These are phyloP conservation scores for Alternaria sp. DNA, from an alignment of 2,329 filamentous ascomycete species.

Conservation along the genomic window DNA sequence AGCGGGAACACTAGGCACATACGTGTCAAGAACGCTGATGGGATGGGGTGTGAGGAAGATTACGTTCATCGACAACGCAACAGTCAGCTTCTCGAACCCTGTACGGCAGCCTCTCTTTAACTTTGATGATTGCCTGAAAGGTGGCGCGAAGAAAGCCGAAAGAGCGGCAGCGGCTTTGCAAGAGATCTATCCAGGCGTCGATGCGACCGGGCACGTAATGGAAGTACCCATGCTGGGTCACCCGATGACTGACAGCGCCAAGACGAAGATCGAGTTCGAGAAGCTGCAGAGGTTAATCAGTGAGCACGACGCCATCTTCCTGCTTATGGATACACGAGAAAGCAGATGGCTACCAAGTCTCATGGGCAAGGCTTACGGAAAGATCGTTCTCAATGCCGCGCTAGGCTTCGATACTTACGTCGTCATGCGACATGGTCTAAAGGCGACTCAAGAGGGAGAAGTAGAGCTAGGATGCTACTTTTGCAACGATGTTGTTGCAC, in stretches of 20 bases:
- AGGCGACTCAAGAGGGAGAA: constrained; percentile 57
- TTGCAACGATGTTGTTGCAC: constrained; percentile 96
- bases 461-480: constrained; percentile 92
- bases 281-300: constrained; percentile 77
- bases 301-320: constrained; percentile 88
- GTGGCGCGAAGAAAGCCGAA: constrained; percentile 83
- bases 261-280: constrained; percentile 76
- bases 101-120: constrained; percentile 92
- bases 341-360: constrained; percentile 95
- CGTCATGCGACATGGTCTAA: constrained; percentile 91
- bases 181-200: constrained; percentile 90
- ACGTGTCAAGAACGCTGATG: constrained; percentile 89
- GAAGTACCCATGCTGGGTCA: constrained; percentile 97
- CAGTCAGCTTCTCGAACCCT: constrained; percentile 94
- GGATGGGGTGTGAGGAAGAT: constrained; percentile 96
- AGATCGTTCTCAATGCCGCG: constrained; percentile 96
- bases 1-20: constrained; percentile 91
- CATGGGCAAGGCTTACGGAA: constrained; percentile 90
- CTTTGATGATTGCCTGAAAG: constrained; percentile 86
- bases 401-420: constrained; percentile 97
- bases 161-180: constrained; percentile 81
- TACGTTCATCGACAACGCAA: constrained; percentile 93
- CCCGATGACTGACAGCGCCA: constrained; percentile 76
- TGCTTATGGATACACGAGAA: constrained; percentile 97
- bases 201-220: constrained; percentile 79